Conservation (phyloP, 768 basidiomycete species). For the Hortiboletus campestris region DNA sequence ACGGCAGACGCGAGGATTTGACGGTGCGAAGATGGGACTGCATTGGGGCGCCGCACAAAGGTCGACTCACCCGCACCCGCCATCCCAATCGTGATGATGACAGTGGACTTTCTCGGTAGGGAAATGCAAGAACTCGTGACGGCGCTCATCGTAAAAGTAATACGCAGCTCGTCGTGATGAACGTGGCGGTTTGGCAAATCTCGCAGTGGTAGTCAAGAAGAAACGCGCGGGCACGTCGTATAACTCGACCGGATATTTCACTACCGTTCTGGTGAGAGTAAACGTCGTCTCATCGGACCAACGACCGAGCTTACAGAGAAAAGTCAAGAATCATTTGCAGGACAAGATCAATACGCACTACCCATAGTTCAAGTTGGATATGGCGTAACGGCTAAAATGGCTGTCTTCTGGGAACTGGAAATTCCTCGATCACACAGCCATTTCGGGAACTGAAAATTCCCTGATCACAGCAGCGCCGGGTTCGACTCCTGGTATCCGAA, state of each 20-base stretch:
- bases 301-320: too few species aligned
- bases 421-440: too few species aligned
- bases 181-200: background rate
- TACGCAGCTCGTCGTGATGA: background rate
- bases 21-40: constrained; percentile 73
- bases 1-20: constrained; percentile 69
- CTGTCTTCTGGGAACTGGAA: too few species aligned
- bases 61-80: constrained; percentile 98
- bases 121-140: constrained; percentile 13
- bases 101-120: constrained; percentile 55
- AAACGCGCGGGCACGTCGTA: background rate
- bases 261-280: constrained; percentile 4
- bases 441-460: too few species aligned
- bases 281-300: too few species aligned
- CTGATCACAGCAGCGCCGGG: too few species aligned
- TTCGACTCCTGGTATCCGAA: too few species aligned
- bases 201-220: constrained; percentile 7
- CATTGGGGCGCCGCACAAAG: constrained; percentile 90
- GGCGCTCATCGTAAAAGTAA: constrained; percentile 17
- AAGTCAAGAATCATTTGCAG: too few species aligned
- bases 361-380: too few species aligned
- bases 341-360: too few species aligned
- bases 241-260: background rate
- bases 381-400: too few species aligned
- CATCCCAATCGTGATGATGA: constrained; percentile 93